Base-by-base conservation (phyloP, 768 basidiomycete genomes). In the Trametes gibbosa region DNA sequence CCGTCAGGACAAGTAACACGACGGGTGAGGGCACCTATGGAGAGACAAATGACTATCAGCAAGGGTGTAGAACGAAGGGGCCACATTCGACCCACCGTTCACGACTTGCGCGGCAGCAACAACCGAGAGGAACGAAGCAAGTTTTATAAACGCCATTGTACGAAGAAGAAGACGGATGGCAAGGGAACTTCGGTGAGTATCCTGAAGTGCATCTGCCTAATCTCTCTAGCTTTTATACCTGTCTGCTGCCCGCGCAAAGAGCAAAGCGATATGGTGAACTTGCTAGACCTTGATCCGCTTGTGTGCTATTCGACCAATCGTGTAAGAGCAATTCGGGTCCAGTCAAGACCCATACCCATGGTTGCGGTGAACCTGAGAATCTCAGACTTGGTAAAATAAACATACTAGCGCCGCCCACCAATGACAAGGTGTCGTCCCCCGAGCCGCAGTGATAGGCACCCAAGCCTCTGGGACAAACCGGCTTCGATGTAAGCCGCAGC, bases 101-200 rank as follows among this genome's bases (percentile, higher is more conserved):
- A 56, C 61, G 32, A 61, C 50, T 10, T 60, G 51, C 35, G 64
- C 47, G 51, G 64, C 63, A 29, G 59, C 61, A 56, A 70, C 21
- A 47, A 66, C 50, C 16, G 59, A 60, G 50, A 63, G 48, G 48
- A 65, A 41, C 34, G 61, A 59, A 25, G 62, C 58, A 53, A 70
- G 55, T 34, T 40, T 41, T 32, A 58, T 66, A 60, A 66, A 63
- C 19, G 59, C 53, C 70, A 72, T 72, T 51, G 58, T 35, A 40
- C 34, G 40, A 57, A 24, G 34, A 5, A 14, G 24, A 40, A 50
- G 47, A 49, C 16, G 29, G 24, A 17, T 5, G 13, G n/a, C 37
- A 9, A 24, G 46, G 48, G 55, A 37, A 54, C 6, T 21, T 40
- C 40, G 3, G 41, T 39, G 40, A 21, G n/a, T 50, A 47, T 50